Percentiles rank a stretch among this genome's conserved stretches.
Conservation (phyloP, 1,284 basidiomycete species). For the Rhodotorula sp. region DNA sequence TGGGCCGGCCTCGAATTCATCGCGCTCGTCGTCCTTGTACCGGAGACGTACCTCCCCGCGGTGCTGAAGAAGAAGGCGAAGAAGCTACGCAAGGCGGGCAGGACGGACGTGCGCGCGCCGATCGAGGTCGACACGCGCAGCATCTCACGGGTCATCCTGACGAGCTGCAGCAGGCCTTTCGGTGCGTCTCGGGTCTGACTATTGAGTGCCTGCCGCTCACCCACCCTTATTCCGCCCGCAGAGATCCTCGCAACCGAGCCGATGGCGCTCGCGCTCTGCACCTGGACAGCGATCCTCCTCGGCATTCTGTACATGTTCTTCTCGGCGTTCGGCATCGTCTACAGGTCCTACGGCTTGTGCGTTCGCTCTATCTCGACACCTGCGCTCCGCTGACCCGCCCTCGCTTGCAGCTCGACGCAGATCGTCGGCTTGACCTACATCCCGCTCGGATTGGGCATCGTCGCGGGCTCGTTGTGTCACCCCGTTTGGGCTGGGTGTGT, state of each 20-base stretch:
- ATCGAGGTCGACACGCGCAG: conserved; percentile 58
- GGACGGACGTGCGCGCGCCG: conserved; percentile 61
- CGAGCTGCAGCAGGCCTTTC: conserved; percentile 70
- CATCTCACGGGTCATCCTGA: conserved; percentile 57
- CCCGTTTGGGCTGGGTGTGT: conserved; percentile 66
- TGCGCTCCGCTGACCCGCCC: too few species aligned
- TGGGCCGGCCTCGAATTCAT: conserved; percentile 53
- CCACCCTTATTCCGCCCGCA: conserved; percentile 46
- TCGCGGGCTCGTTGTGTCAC: conserved; percentile 60
- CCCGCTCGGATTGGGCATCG: conserved; percentile 70
- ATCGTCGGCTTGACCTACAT: conserved; percentile 67
- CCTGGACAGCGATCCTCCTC: conserved; percentile 65
- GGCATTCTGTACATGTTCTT: conserved; percentile 72
- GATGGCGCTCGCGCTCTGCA: conserved; percentile 71
- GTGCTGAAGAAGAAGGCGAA: conserved; percentile 63
- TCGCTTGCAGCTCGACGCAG: conserved; percentile 46
- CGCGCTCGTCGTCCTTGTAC: conserved; percentile 56
- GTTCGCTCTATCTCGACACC: conserved; percentile 10
- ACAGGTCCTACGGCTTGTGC: conserved; percentile 64
- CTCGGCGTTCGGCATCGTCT: conserved; percentile 70
- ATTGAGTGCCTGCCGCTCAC: neutral
- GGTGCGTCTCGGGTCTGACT: conserved; percentile 57
- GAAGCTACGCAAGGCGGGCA: conserved; percentile 58
- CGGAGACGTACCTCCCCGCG: conserved; percentile 73
- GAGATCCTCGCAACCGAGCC: conserved; percentile 69